phyloP scores from a whole-genome alignment of 495 filamentous ascomycete genomes.

The Penicillium verhagenii region DNA sequence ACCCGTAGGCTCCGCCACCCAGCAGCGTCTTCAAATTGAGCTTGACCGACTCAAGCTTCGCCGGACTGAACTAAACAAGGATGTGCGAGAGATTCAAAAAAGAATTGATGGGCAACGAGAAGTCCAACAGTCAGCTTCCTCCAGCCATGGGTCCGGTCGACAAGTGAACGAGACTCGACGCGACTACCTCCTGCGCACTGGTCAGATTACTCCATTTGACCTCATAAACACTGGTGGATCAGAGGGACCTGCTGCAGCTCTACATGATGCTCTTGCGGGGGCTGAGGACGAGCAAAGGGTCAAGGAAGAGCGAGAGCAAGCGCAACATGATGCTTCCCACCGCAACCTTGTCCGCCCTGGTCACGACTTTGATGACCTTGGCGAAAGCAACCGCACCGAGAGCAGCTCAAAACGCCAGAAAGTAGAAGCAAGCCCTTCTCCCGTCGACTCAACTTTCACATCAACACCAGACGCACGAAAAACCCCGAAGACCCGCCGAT shows the following conservation, averaged over 20 bases:
- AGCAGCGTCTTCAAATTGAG: slow-evolving; percentile 57
- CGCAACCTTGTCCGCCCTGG: slow-evolving; percentile 78
- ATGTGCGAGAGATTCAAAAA: slow-evolving; percentile 72
- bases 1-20: slow-evolving; percentile 45
- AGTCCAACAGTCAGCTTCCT: slow-evolving; percentile 41
- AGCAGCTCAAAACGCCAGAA: slow-evolving; percentile 42
- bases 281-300: slow-evolving; percentile 68
- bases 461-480: not conserved
- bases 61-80: slow-evolving; percentile 58
- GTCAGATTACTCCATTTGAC: slow-evolving; percentile 95
- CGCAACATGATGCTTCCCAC: slow-evolving; percentile 55
- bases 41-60: slow-evolving; percentile 60
- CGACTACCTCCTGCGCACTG: slow-evolving; percentile 89
- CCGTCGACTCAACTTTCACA: not conserved
- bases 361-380: slow-evolving; percentile 57
- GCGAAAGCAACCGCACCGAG: slow-evolving; percentile 24
- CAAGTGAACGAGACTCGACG: slow-evolving; percentile 77
- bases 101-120: slow-evolving; percentile 73
- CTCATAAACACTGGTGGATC: slow-evolving; percentile 57
- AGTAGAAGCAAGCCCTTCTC: slow-evolving; percentile 17
- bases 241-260: slow-evolving; percentile 56
- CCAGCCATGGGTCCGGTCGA: slow-evolving; percentile 49
- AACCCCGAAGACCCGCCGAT: slow-evolving; percentile 14
- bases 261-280: slow-evolving; percentile 72
- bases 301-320: slow-evolving; percentile 49